phyloP scores from a whole-genome alignment of 352 stramenopile species.

The Phytophthora lateralis region DNA sequence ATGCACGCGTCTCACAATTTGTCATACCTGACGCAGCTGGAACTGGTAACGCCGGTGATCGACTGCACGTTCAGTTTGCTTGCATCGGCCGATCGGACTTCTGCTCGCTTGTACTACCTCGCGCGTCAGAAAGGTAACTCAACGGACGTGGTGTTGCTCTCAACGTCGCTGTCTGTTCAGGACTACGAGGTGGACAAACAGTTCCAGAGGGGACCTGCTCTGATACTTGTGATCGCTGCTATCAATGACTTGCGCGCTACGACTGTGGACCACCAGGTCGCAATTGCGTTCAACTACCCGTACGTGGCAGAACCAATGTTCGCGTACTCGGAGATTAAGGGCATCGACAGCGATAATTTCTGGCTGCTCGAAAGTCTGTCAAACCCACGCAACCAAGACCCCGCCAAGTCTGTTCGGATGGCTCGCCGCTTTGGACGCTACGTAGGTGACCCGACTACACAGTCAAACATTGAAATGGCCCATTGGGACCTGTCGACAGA shows the following conservation, averaged over 20 bases:
- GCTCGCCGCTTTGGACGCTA: constrained; percentile 41
- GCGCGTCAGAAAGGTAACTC: constrained; percentile 19
- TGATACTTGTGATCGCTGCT: constrained; percentile 23
- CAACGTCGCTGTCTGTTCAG: constrained; percentile 29
- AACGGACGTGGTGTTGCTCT: constrained; percentile 31
- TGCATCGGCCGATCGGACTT: constrained; percentile 12
- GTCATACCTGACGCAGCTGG: constrained; percentile 28
- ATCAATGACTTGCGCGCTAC: constrained; percentile 26
- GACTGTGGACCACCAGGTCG: constrained; percentile 27
- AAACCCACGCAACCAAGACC: constrained; percentile 13
- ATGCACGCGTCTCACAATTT: constrained; percentile 25
- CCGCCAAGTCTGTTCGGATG: constrained; percentile 31
- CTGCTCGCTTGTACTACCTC: constrained; percentile 34
- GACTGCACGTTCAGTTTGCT: constrained; percentile 40
- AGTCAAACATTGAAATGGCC: constrained; percentile 44
- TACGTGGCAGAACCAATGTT: constrained; percentile 30
- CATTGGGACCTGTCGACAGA: constrained; percentile 31
- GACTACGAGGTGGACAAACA: constrained; percentile 32
- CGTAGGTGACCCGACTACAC: constrained; percentile 26
- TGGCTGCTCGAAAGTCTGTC: constrained; percentile 23
- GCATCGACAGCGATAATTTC: constrained; percentile 21
- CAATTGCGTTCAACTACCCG: constrained; percentile 31
- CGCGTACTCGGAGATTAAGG: constrained; percentile 17
- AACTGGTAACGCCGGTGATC: constrained; percentile 48
- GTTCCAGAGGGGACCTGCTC: constrained; percentile 19